phyloP scores from a whole-genome alignment of 202 grass and related monocot species.

The Panicum virgatum region DNA sequence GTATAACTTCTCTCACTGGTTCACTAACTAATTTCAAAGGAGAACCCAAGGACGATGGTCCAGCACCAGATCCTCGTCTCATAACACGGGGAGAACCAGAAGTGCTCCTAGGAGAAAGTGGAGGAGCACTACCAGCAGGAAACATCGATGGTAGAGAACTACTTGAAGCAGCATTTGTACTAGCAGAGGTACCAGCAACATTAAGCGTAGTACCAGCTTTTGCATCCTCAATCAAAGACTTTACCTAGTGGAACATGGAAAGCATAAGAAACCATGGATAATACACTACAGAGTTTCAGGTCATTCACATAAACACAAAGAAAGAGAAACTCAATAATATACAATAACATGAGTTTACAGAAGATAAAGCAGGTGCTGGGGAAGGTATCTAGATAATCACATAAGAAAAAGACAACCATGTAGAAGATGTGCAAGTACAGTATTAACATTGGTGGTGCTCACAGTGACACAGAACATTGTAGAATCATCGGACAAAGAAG shows the following conservation, averaged over 20 bases:
- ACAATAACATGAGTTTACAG: not conserved
- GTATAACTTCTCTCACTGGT: conserved; percentile 92
- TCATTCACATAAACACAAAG: not conserved
- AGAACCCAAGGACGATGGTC: conserved; percentile 80
- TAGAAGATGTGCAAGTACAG: not conserved
- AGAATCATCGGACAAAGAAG: not conserved
- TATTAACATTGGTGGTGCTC: not conserved
- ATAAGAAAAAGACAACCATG: not conserved
- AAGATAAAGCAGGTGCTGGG: not conserved
- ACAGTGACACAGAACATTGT: conserved; percentile 2
- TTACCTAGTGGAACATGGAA: conserved; percentile 57
- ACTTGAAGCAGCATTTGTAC: conserved; percentile 57
- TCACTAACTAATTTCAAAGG: conserved; percentile 97
- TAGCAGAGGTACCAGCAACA: conserved; percentile 57
- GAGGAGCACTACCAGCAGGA: conserved; percentile 91
- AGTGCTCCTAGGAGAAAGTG: conserved; percentile 92
- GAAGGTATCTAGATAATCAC: not conserved
- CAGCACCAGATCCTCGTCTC: conserved; percentile 63
- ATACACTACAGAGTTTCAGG: not conserved
- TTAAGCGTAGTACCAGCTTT: conserved; percentile 64
- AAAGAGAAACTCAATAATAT: not conserved
- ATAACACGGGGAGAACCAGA: conserved; percentile 86
- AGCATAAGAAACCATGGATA: conserved; percentile 37
- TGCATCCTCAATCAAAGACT: conserved; percentile 89
- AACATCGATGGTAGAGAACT: conserved; percentile 92